These are phyloP conservation scores for Nicotiana tomentosiformis DNA, from an alignment of 257 asterid genomes.

Conservation along the genomic window DNA sequence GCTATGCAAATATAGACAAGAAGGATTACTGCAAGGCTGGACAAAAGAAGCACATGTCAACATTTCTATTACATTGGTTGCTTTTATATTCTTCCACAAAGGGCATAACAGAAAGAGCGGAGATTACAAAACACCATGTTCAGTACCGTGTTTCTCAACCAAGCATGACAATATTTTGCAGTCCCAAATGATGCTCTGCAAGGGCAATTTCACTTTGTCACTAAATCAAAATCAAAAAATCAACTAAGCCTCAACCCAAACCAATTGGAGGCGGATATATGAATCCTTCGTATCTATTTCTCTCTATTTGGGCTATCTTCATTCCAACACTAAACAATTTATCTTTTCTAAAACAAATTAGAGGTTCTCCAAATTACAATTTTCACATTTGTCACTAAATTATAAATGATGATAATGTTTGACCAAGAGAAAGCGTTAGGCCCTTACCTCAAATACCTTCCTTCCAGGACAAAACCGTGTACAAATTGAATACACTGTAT, in stretches of 20 bases:
- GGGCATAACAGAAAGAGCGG: slow-evolving; percentile 8
- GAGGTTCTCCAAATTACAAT: not conserved
- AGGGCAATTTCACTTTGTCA: slow-evolving; percentile 16
- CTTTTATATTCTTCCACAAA: not conserved
- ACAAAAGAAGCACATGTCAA: slow-evolving; percentile 23
- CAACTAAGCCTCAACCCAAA: not conserved
- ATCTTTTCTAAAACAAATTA: not conserved
- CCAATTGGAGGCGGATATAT: not conserved
- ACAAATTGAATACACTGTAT: slow-evolving; percentile 81
- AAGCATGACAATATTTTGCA: slow-evolving; percentile 95
- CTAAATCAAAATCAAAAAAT: slow-evolving; percentile 2
- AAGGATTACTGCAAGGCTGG: slow-evolving; percentile 88
- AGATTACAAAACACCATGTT: not conserved
- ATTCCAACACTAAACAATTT: not conserved
- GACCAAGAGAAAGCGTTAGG: slow-evolving; percentile 11
- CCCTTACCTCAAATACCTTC: slow-evolving; percentile 74
- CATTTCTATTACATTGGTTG: slow-evolving; percentile 1
- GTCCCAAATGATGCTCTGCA: slow-evolving; percentile 99
- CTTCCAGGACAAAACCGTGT: slow-evolving; percentile 85
- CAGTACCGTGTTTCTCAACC: slow-evolving; percentile 87
- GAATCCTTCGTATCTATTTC: not conserved
- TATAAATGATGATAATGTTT: not conserved
- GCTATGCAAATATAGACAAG: slow-evolving; percentile 88
- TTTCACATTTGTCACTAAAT: slow-evolving; percentile 2
- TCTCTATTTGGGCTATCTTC: not conserved